Base-by-base conservation (phyloP, 1,284 basidiomycete genomes). In the Melampsora abietis-canadensis region DNA sequence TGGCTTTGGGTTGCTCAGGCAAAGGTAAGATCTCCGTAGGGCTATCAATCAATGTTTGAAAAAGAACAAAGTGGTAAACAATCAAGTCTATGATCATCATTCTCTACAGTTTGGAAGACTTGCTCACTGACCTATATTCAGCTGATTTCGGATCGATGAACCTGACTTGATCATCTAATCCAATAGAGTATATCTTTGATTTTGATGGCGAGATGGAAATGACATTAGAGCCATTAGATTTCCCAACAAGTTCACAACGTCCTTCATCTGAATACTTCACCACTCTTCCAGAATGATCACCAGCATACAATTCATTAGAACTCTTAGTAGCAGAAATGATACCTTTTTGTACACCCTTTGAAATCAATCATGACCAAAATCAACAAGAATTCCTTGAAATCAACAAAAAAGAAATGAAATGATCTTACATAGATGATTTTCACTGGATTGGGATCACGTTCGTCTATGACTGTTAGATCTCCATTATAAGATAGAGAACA, bases 401-500 rank as follows among this genome's bases (percentile, higher is more conserved):
- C 12, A 64, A 31, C 17, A 70, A 19, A 44, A 69, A 60, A 2
- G 34, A 37, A 37, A 37, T 37, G 34, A 37, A 24, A 30, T n/a
- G 14, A 30, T 60, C 75, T 48, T 34, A 48, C 72, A 67, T 67
- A 67, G 15, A 75, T 75, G 76, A 65, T 75, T 40, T 66, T 62
- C 70, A 72, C 77, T 76, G 31, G 65, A 67, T 87, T 84, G 0
- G 85, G 85, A 14, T 85, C 85, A 51, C 92, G 85, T 21, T 87
- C 87, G 81, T 97, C 94, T 80, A 95, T 89, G 21, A 96, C 81
- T 80, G 91, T 93, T 69, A 99, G 85, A 70, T 88, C 87, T 19
- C 95, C 94, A 0, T 87, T 88, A 78, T 96, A 84, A 1, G 92
- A 92, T 51, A 98, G 84, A 3, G 93, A 94, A 46, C 94, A 89